A percentile compares a stretch with the other conserved stretches of the same genome.
Conservation (phyloP, 2,329 filamentous ascomycete genomes). For the Clarireedia paspali region DNA sequence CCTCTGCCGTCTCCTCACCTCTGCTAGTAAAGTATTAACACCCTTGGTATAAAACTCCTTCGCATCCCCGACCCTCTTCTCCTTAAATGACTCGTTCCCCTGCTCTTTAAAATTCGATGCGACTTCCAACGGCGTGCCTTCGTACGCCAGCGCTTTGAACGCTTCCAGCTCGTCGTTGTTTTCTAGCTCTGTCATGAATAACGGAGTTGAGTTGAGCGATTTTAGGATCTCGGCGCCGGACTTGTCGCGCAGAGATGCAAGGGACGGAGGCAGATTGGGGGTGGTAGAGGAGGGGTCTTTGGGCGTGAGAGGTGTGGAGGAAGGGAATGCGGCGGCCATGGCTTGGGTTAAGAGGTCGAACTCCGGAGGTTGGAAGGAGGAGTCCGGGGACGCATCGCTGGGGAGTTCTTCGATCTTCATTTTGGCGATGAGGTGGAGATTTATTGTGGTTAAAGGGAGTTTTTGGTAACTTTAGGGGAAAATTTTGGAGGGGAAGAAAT, state of each 20-base stretch:
- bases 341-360: constrained; percentile 25
- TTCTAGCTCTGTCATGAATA: constrained; percentile 94
- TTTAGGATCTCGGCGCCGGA: constrained; percentile 52
- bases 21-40: constrained; percentile 60
- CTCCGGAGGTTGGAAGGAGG: constrained; percentile 2
- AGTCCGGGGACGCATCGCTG: constrained; percentile 13
- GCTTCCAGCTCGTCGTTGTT: constrained; percentile 82
- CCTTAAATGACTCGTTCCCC: constrained; percentile 80
- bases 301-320: constrained; percentile 9
- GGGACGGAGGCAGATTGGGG: constrained; percentile 44
- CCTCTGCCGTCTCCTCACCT: constrained; percentile 48
- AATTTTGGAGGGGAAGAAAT: constrained; percentile 10
- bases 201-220: constrained; percentile 63
- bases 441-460: not conserved
- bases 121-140: constrained; percentile 81
- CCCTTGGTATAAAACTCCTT: constrained; percentile 88
- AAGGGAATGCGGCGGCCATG: constrained; percentile 16
- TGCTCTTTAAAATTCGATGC: constrained; percentile 80
- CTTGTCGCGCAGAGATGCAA: constrained; percentile 48
- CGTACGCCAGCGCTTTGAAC: constrained; percentile 82
- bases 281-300: constrained; percentile 23
- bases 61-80: constrained; percentile 70
- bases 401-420: constrained; percentile 28
- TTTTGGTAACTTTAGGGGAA: not conserved
- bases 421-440: not conserved